Base-by-base conservation (phyloP, 805 yeast genomes). In the Teunomyces stri region DNA sequence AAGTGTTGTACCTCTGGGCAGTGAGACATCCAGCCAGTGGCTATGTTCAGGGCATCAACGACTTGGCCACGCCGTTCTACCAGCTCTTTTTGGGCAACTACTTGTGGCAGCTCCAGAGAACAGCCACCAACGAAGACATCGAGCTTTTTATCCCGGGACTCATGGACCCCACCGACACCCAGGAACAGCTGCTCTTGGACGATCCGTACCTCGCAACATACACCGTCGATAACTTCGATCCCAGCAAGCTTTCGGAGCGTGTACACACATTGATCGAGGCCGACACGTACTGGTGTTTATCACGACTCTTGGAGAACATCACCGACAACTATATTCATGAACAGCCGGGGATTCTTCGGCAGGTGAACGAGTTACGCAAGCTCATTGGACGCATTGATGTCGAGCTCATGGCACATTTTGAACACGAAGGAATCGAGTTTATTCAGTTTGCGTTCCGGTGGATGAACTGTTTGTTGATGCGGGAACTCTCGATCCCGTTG, bases 381-480 rank as follows among this genome's bases (percentile, higher is more conserved):
- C 73, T 94, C 44, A 88, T 91, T 13, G 78, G 81, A 52, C 77
- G 96, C 52, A 91, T 92, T 47, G 98, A 94, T 60, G 65, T 77
- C 2, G 84, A 79, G 21, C 72, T 94, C 29, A 82, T 84, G 34
- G 73, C 74, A 33, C 98, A 94, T 68, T 79, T 94, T 53, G 83
- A 84, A 50, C 60, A 65, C 1, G 97, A 94, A 62, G 87, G 87
- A 42, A 81, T 94, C n/a, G 96, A 94, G 65, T 94, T 94, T 60
- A 82, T 94, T 53, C 99, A 94, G 66, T 94, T 94, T 66, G 82
- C 97, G 16, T 94, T 94, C 70, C 76, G 99, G 55, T 94, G 99
- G 99, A 94, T 94, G 98, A 94, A 94, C 68, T 94, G 99, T 70
- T 72, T 94, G 59, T 71, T 94, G 43, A 94, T 94, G 99, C 80